Conservation (phyloP, 2,329 filamentous ascomycete genomes). For the Xylariaceae sp. region DNA sequence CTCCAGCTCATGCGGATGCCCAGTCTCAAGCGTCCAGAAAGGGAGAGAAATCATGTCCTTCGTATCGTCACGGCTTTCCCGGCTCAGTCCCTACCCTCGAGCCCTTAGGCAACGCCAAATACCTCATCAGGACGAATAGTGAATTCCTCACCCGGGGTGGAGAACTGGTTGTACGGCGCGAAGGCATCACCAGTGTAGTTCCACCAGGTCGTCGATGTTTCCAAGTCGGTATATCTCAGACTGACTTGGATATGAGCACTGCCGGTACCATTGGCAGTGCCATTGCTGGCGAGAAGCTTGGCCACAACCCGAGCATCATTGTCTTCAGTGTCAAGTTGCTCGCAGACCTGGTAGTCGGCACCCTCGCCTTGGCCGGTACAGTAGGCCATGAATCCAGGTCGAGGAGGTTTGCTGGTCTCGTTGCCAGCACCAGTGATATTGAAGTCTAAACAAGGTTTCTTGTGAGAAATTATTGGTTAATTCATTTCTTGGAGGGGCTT, state of each 20-base stretch:
- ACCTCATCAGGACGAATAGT: conserved; percentile 25
- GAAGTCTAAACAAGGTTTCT: conserved; percentile 20
- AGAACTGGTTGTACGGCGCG: conserved; percentile 23
- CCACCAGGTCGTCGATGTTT: conserved; percentile 23
- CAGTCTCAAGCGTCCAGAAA: conserved; percentile 2
- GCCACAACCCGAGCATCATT: conserved; percentile 23
- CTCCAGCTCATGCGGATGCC: conserved; percentile 6
- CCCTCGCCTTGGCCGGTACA: conserved; percentile 26
- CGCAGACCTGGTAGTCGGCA: conserved; percentile 23
- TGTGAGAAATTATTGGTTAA: conserved; percentile 10
- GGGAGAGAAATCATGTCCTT: conserved; percentile 5
- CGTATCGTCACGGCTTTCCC: background rate
- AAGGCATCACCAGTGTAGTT: conserved; percentile 28
- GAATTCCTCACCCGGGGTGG: conserved; percentile 22
- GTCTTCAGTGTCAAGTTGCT: conserved; percentile 15
- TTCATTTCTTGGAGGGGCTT: background rate
- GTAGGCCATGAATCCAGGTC: conserved; percentile 28
- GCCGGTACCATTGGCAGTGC: conserved; percentile 10
- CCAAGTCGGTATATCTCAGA: conserved; percentile 25
- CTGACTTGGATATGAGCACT: conserved; percentile 27
- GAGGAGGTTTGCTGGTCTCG: conserved; percentile 16
- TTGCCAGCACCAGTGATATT: conserved; percentile 26
- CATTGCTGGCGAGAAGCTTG: conserved; percentile 23
- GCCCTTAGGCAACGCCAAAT: conserved; percentile 18
- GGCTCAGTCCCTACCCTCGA: background rate